Evolutionary conservation across 106 monocot species (phyloP), one percentile per base, ranked within the genome.

Genomic region (Apostasia shenzhenica): DNA sequence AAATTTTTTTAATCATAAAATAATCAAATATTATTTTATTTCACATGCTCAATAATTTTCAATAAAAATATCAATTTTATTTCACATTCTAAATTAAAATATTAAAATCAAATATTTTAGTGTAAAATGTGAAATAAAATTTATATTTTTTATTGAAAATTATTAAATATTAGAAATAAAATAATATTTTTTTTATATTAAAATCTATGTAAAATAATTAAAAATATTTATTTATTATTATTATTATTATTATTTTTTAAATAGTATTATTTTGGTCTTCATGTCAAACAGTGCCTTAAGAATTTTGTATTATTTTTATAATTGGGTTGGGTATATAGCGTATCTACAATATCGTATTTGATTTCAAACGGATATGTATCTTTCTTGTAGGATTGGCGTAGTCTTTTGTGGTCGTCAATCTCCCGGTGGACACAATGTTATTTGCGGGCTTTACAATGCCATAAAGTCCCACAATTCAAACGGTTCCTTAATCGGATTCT

Each of bases 321-420:
- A 38, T 1, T 52, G 52, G 52, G n/a, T 0, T 53, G 38, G 39
- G 40, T 67, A 13, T 2, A 50, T 61, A 4, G 1, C 46, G 63
- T 1, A 41, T 9, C 48, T 1, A 63, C 26, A 26, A 26, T 26
- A 26, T 26, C 26, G 0, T 26, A 26, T 26, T 26, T 26, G 26
- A 26, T 26, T 26, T 26, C 26, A 26, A 26, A 26, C 26, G 26
- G 26, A 0, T 26, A 52, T 52, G 11, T 4, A 52, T 8, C 11
- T 3, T 52, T 52, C 52, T 52, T 52, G 52, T 52, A 82, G 82
- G 70, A 70, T 82, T 74, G 82, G 82, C 11, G 74, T 71, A 59
- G 78, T 82, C 58, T 82, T 82, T 46, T 77, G 74, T 74, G 82
- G 82, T 2, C 82, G 82, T n/a, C 82, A 82, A 67, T 82, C 82